These are phyloP conservation scores for Lotus japonicus DNA, from an alignment of 306 rosid species.

Conservation along the genomic window DNA sequence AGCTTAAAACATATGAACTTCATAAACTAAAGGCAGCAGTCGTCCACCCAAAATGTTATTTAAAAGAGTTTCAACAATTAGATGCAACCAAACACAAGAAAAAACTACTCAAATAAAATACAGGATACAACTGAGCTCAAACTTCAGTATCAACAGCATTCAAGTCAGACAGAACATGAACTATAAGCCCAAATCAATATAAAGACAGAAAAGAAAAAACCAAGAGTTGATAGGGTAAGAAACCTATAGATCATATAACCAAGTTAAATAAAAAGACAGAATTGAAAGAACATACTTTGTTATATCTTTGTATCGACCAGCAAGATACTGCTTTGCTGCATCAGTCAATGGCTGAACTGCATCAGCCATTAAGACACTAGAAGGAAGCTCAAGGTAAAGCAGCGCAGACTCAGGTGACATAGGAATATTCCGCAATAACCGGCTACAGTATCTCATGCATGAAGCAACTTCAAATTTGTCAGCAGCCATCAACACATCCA, in stretches of 20 bases:
- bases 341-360: constrained; percentile 88
- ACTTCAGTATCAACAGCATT: neutral
- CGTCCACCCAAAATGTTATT: neutral
- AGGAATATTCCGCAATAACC: constrained; percentile 53
- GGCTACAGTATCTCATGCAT: constrained; percentile 85
- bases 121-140: neutral
- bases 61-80: neutral
- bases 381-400: constrained; percentile 94
- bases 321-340: constrained; percentile 91
- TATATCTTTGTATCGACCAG: constrained; percentile 72
- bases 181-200: neutral
- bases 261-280: neutral
- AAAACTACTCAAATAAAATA: no score
- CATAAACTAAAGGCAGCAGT: neutral
- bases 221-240: neutral
- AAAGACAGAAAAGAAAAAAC: neutral
- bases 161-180: neutral
- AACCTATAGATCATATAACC: neutral
- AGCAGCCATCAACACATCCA: constrained; percentile 95
- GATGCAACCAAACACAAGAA: neutral
- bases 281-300: constrained; percentile 48
- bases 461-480: constrained; percentile 98
- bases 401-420: constrained; percentile 95
- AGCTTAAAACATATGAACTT: neutral
- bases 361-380: constrained; percentile 82